Evolutionary conservation across 306 rosid genomes (phyloP).

Genomic region (Bauhinia variegata): DNA sequence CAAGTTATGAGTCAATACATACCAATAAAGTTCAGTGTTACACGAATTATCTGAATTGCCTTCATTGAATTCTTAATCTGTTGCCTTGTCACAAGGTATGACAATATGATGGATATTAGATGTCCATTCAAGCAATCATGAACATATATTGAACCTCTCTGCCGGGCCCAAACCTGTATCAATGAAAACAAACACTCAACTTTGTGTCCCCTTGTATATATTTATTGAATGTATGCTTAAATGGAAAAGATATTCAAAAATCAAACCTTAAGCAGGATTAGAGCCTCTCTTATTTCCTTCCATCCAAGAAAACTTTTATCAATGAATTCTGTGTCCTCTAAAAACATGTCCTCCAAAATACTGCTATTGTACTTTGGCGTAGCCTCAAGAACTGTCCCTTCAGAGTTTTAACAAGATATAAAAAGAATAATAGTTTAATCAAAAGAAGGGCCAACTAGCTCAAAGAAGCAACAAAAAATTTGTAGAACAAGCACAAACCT

Average conservation of each 20-base stretch:
- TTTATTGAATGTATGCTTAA: not conserved
- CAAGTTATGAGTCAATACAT: conserved; percentile 34
- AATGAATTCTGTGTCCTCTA: conserved; percentile 65
- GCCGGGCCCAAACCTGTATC: conserved; percentile 85
- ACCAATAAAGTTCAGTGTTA: conserved; percentile 74
- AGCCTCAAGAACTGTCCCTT: conserved; percentile 61
- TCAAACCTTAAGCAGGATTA: conserved; percentile 75
- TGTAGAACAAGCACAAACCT: conserved; percentile 51
- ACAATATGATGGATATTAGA: conserved; percentile 68
- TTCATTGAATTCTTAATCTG: conserved; percentile 67
- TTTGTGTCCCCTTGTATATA: conserved; percentile 2
- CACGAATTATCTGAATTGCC: conserved; percentile 67
- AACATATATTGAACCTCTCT: conserved; percentile 61
- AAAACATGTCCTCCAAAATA: conserved; percentile 85
- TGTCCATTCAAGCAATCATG: conserved; percentile 88
- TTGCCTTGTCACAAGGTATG: conserved; percentile 63
- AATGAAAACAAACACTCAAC: conserved; percentile 26
- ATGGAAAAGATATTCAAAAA: not conserved
- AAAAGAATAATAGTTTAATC: conserved; percentile 21
- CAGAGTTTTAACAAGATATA: conserved; percentile 30
- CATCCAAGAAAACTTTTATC: conserved; percentile 57
- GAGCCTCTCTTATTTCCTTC: conserved; percentile 75
- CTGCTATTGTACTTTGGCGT: conserved; percentile 88
- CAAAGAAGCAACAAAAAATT: conserved; percentile 18
- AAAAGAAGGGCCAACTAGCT: conserved; percentile 13